Evolutionary conservation across 805 yeast genomes (phyloP), one percentile per base, ranked within the genome.

Genomic region (Allodekkera sacchari): DNA sequence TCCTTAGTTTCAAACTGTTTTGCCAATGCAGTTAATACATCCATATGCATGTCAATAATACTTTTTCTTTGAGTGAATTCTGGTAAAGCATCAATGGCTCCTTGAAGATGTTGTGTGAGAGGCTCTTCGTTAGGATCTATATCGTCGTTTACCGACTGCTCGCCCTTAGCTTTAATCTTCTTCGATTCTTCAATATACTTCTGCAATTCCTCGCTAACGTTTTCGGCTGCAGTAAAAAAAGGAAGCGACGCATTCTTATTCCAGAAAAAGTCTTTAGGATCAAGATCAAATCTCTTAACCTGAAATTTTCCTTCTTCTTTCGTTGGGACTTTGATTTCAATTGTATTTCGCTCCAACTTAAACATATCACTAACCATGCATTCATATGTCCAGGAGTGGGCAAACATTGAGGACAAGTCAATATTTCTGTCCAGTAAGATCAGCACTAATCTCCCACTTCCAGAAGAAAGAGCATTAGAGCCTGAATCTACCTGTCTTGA

Each of bases 221-320:
- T 84, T 55, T 92, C 98, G 21, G 94, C 98, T n/a, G 94, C 97
- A 52, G 89, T 96, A 1, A 98, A 98, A 64, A 92, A 92, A 23
- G 98, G 97, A 35, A 84, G 61, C 31, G 80, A 80, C 9, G 94
- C 68, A 57, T 92, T 88, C 39, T 69, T 67, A 40, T 59, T 62
- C 98, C 98, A 92, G 59, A 92, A 92, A 52, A 83, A 83, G 61
- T 92, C 99, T 35, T 74, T 72, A 18, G 95, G 95, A 47, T 89
- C 98, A 27, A 92, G 69, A 52, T 92, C 98, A 53, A 80, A 82
- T 39, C 74, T 69, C 43, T 78, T 78, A 22, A 58, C 55, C n/a
- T 54, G 55, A 7, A 59, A 49, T 21, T 53, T 52, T 18, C 60
- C 62, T 9, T 42, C 44, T 11, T 54, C 53, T 7, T 41, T 44